Conservation (phyloP, 2,329 filamentous ascomycete species). For the Scedosporium aurantiacum region DNA sequence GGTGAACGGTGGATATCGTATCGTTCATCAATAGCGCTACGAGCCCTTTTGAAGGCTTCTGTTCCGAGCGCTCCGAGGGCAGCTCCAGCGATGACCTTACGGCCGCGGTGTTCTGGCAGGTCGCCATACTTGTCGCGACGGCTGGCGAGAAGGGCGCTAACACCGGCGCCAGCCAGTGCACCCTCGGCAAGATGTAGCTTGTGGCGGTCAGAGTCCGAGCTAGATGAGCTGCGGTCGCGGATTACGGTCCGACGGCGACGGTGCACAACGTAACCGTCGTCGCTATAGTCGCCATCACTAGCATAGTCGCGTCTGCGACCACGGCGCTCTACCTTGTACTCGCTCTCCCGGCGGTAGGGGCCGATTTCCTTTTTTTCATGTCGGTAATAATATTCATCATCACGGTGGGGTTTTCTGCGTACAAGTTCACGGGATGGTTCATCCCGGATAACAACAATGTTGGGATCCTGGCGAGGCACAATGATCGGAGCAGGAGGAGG, state of each 20-base stretch:
- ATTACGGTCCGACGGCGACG: constrained; percentile 31
- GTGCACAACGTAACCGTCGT: constrained; percentile 34
- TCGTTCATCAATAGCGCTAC: constrained; percentile 48
- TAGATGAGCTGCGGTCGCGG: constrained; percentile 38
- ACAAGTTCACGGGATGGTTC: constrained; percentile 27
- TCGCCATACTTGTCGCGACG: constrained; percentile 41
- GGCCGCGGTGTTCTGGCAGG: constrained; percentile 38
- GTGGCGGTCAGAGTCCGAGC: constrained; percentile 27
- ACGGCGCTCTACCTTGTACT: constrained; percentile 21
- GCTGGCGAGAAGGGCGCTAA: constrained; percentile 47
- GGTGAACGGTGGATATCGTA: constrained; percentile 28
- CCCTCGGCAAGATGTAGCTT: constrained; percentile 52
- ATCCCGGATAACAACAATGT: constrained; percentile 31
- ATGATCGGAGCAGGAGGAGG: constrained; percentile 40
- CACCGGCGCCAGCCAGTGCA: constrained; percentile 52
- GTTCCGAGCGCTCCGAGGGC: constrained; percentile 52
- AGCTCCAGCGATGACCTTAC: constrained; percentile 50
- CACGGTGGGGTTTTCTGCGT: constrained; percentile 20
- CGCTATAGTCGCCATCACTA: constrained; percentile 23
- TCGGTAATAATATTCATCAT: constrained; percentile 42
- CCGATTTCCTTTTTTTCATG: constrained; percentile 33
- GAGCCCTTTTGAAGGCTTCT: constrained; percentile 47
- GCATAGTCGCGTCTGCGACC: constrained; percentile 25
- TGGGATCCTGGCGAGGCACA: constrained; percentile 32
- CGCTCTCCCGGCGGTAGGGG: constrained; percentile 21